Base-by-base conservation (phyloP, 1,139 yeast species). In the Geotrichum macrosporum region DNA sequence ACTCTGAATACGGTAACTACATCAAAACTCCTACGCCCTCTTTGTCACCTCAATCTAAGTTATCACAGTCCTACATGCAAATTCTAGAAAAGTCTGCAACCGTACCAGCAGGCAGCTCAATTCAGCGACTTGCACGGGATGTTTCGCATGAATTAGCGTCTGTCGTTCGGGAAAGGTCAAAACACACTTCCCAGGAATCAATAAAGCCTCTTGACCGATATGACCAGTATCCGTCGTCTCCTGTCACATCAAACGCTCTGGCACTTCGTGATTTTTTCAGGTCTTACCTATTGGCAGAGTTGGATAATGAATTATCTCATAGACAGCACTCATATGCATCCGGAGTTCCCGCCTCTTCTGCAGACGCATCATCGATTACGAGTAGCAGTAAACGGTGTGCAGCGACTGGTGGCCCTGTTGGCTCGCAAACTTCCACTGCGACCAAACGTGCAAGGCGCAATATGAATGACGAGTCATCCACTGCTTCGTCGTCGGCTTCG, bases 1-100 rank as follows among this genome's bases (percentile, higher is more conserved):
- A 44, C 24, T 33, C 44, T n/a, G 44, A 38, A n/a, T 39, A 38
- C 26, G 48, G 44, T 6, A 39, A 33, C 10, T 38, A 44, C 34
- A 34, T 44, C 10, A 27, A 20, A 26, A 39, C 48, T 4, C 37
- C 48, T 13, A 22, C 37, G 6, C 36, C 47, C n/a, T 35, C 36
- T 10, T 22, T 39, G 12, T 35, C 47, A 19, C 24, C 43, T 9
- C 9, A 22, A 9, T 27, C 35, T 21, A 21, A 15, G 6, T 24
- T 10, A 24, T 8, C 27, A 6, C 16, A 32, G 5, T 13, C 22
- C 24, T 37, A 27, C 34, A 15, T 29, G 24, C 26, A 37, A 29
- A 22, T 37, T 19, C 24, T 37, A 6, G 33, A 26, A 26, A 3
- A 13, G 3, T 24, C 13, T 2, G 21, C 41, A 12, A 18, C 32